Evolutionary conservation across 164 flowering plant species (phyloP), one percentile per base, ranked within the genome.

Genomic region (Vitis riparia): DNA sequence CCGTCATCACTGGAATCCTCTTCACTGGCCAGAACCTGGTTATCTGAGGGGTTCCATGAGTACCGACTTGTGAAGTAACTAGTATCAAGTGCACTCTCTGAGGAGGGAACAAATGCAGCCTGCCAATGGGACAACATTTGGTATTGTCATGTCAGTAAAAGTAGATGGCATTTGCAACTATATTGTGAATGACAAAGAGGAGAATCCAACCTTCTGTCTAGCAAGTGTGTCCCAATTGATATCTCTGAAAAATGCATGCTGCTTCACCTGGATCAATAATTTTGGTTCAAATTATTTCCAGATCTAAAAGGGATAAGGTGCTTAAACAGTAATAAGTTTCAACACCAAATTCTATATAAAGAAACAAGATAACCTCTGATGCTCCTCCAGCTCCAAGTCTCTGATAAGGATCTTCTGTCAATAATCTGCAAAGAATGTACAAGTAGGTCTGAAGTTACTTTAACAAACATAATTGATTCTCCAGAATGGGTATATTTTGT

Each of bases 181-280:
- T 15, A 47, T 44, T 59, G 13, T 17, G 49, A 52, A 55, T 66
- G 14, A 29, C 3, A 51, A 6, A 51, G n/a, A 50, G 12, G 32
- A 48, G 10, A 32, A n/a, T 55, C 49, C 58, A 51, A 96, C 99
- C 98, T 96, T 96, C 80, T 93, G 99, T 77, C 99, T 84, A 16
- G 97, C 97, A 71, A 93, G 91, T 30, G 99, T 96, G 71, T 94
- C 97, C 99, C 99, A 96, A 77, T 94, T 96, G 72, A 93, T 92
- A 76, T 93, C 90, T 78, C 91, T 88, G 81, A 96, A 96, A 82
- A 93, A 96, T 8, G 74, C 76, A 80, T 96, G 99, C 71, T 88
- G 88, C 82, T 96, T 96, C 79, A 96, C 99, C 99, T 96, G 88
- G 48, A 77, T 66, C 44, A 69, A 32, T 58, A 65, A 44, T 44